Conservation (phyloP, 805 yeast species). For the Candida ascalaphidarum region DNA sequence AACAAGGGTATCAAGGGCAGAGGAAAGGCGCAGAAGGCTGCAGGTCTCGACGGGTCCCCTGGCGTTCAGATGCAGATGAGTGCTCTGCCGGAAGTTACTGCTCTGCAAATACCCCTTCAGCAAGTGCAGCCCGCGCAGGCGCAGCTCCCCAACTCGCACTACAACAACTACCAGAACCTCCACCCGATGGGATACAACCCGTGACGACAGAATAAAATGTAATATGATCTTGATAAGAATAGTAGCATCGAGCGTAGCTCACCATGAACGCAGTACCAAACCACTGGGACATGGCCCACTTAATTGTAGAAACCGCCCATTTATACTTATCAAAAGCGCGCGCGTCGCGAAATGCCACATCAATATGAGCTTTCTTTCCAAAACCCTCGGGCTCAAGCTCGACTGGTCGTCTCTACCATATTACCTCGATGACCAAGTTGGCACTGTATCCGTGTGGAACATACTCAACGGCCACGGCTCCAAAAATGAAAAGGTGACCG, state of each 20-base stretch:
- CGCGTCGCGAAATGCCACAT: too few species aligned
- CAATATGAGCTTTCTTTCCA: conserved; percentile 61
- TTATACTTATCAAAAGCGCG: too few species aligned
- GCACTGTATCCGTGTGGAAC: conserved; percentile 54
- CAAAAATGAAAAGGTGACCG: conserved; percentile 40
- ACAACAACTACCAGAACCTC: too few species aligned
- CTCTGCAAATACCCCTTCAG: neutral
- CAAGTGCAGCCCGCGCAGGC: neutral
- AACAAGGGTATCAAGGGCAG: conserved; percentile 90
- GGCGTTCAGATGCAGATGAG: neutral
- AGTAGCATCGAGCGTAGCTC: too few species aligned
- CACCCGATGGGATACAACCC: too few species aligned
- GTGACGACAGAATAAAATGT: too few species aligned
- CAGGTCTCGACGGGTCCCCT: neutral
- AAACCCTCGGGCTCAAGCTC: conserved; percentile 44
- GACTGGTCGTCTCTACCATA: conserved; percentile 56
- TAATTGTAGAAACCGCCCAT: too few species aligned
- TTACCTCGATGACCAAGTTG: conserved; percentile 37
- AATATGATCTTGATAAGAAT: too few species aligned
- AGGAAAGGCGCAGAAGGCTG: conserved; percentile 39
- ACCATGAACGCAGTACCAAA: too few species aligned
- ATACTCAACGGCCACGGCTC: conserved; percentile 51
- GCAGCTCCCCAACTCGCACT: neutral
- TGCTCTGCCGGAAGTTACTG: conserved; percentile 5
- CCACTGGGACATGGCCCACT: too few species aligned